Percentiles rank a stretch among this genome's conserved stretches.
Evolutionary conservation across 176 grass and related monocot genomes (phyloP).

Genomic region (Guadua angustifolia): DNA sequence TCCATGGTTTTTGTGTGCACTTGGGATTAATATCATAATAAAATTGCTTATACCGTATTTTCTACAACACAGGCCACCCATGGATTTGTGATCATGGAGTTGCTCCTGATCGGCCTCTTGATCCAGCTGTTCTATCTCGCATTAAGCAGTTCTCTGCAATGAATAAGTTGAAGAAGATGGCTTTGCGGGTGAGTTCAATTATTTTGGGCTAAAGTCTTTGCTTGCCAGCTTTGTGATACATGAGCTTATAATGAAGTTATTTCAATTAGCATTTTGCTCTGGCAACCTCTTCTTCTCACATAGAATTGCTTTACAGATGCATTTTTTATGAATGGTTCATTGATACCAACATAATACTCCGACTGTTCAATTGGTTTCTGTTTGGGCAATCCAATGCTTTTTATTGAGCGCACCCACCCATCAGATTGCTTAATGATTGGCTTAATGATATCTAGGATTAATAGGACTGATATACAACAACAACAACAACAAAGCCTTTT

Average conservation of each 20-base stretch:
- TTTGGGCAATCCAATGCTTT: not conserved
- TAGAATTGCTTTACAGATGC: not conserved
- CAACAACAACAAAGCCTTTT: no score
- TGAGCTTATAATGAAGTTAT: not conserved
- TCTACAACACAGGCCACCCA: no score
- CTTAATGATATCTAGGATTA: constrained; percentile 12
- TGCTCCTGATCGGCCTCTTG: constrained; percentile 89
- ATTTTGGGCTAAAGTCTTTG: constrained; percentile 19
- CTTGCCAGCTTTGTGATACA: constrained; percentile 10
- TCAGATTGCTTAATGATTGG: constrained; percentile 3
- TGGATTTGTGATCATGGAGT: constrained; percentile 97
- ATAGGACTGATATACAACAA: no score
- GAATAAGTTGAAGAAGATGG: constrained; percentile 99
- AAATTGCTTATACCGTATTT: no score
- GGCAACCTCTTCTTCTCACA: not conserved
- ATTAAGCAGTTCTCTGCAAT: constrained; percentile 98
- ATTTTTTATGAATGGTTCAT: constrained; percentile 5
- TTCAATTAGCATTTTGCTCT: not conserved
- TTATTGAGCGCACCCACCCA: not conserved
- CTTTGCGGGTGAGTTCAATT: constrained; percentile 68
- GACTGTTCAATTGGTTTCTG: not conserved
- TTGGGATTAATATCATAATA: no score
- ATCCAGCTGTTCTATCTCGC: constrained; percentile 93
- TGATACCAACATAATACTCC: not conserved
- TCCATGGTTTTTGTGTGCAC: no score